Base-by-base conservation (phyloP, 2,329 filamentous ascomycete species). In the Pseudocercospora macadamiae region DNA sequence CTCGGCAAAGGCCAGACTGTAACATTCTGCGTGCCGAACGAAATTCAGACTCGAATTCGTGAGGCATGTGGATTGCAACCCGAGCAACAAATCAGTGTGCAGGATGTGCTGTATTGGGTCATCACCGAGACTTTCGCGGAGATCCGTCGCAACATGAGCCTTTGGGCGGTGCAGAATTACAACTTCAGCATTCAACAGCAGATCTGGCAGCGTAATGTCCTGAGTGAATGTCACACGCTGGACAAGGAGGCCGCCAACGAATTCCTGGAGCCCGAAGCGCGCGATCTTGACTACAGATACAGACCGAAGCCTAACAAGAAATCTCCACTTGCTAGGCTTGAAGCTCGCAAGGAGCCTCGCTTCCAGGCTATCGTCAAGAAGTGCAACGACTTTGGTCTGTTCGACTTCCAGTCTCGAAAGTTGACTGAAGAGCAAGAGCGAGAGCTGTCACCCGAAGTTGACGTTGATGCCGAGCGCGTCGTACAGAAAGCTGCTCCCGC, bases 381-480 rank as follows among this genome's bases (percentile, higher is more conserved):
- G 4, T 71, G 68, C 25, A 32, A 23, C 1, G 25, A 60, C 8
- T 67, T 71, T 28, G 64, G 64, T 8, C 16, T 59, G 18, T 49
- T 67, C 1, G 18, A 52, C 2, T 67, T 66, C 55, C 49, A 54
- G 0, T 51, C 62, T 0, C 74, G 76, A 0, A 71, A 73, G 0
- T 71, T 89, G 0, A 74, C 83, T 2, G 86, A 90, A 65, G 88
- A 91, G 57, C 86, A 90, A 63, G 88, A 91, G 67, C 79, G 87
- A 0, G 88, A 90, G 61, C 74, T 0, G 83, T 44, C 32, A 3
- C 52, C 52, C 9, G 57, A 59, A 36, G 26, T 84, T 0, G 87
- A 91, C 60, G 79, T 83, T 0, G 84, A 90, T 60, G 73, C 81
- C 19, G 84, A 90, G 64, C 74, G 79, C 0, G 74, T 89, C 42